Percentiles rank a stretch among this genome's conserved stretches.
Evolutionary conservation across 371 early-diverging fungal species (phyloP).

Genomic region (Zancudomyces culisetae): DNA sequence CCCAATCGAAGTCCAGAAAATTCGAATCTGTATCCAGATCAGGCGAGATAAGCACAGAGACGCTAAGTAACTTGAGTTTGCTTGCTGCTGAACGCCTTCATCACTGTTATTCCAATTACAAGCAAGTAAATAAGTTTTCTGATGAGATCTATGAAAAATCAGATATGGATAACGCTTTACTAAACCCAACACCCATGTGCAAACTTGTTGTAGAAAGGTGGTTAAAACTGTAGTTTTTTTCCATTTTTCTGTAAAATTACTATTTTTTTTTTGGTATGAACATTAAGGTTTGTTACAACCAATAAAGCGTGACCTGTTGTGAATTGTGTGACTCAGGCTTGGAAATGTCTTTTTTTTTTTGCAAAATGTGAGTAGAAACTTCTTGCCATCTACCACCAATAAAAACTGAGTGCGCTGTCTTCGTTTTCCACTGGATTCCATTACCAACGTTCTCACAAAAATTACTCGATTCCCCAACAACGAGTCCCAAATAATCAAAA

Average conservation of each 20-base stretch:
- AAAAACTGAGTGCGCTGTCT: neutral
- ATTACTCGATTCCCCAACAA: too few relatives aligned
- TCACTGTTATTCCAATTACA: slow-evolving; percentile 13
- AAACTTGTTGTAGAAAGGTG: slow-evolving; percentile 12
- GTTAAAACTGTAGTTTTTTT: slow-evolving; percentile 13
- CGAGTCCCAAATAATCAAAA: too few relatives aligned
- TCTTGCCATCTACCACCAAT: neutral
- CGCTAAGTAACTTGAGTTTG: slow-evolving; percentile 18
- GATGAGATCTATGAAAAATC: neutral
- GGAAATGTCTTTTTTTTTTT: neutral
- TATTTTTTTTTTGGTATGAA: too few relatives aligned
- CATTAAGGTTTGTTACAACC: neutral
- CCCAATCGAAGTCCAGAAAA: slow-evolving; percentile 7
- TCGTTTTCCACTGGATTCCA: too few relatives aligned
- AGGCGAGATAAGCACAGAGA: slow-evolving; percentile 9
- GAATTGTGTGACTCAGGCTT: neutral
- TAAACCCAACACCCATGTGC: slow-evolving; percentile 2
- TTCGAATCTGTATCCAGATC: slow-evolving; percentile 11
- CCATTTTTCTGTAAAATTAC: too few relatives aligned
- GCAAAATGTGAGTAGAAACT: neutral
- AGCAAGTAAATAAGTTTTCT: neutral
- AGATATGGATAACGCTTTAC: neutral
- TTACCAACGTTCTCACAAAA: too few relatives aligned
- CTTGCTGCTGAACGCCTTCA: slow-evolving; percentile 50
- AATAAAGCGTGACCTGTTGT: neutral